phyloP scores from a whole-genome alignment of 192 early-diverging fungal species.

The Rhizophagus prolifer region DNA sequence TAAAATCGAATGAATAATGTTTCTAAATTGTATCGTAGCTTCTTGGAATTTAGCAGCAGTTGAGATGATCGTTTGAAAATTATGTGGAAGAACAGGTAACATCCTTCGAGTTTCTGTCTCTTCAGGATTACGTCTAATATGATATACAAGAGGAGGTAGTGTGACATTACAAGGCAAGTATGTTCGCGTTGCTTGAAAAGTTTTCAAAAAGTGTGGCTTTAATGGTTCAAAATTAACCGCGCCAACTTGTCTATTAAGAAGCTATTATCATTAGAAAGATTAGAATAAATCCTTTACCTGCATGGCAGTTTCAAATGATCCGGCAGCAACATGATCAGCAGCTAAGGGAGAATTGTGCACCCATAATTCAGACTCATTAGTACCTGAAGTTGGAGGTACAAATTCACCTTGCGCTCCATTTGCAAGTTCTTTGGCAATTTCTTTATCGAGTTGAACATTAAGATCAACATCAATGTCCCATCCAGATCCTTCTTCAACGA shows the following conservation, averaged over 20 bases:
- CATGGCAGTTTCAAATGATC: conserved; percentile 95
- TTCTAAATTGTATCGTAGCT: conserved; percentile 71
- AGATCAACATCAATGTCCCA: conserved; percentile 88
- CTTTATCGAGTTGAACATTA: conserved; percentile 64
- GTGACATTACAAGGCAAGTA: conserved; percentile 64
- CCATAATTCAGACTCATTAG: conserved; percentile 72
- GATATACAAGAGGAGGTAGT: conserved; percentile 58
- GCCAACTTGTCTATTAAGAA: conserved; percentile 91
- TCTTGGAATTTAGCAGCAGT: conserved; percentile 82
- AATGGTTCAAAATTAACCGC: conserved; percentile 90
- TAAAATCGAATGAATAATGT: conserved; percentile 75
- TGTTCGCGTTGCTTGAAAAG: conserved; percentile 74
- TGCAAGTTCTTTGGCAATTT: conserved; percentile 53
- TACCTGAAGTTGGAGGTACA: conserved; percentile 74
- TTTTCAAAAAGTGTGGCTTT: conserved; percentile 82
- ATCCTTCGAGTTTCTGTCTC: conserved; percentile 52
- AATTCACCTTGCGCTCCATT: conserved; percentile 59
- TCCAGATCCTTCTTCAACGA: conserved; percentile 67
- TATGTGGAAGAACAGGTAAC: conserved; percentile 63
- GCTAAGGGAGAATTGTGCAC: conserved; percentile 82
- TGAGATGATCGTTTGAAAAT: conserved; percentile 55
- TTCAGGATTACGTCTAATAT: conserved; percentile 66
- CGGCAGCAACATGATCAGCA: conserved; percentile 92
- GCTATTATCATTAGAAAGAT: conserved; percentile 36
- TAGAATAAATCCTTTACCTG: conserved; percentile 51